Percentiles rank a stretch among this genome's conserved stretches.
Conservation (phyloP, 73 alveolate species). For the Stentor coeruleus region DNA sequence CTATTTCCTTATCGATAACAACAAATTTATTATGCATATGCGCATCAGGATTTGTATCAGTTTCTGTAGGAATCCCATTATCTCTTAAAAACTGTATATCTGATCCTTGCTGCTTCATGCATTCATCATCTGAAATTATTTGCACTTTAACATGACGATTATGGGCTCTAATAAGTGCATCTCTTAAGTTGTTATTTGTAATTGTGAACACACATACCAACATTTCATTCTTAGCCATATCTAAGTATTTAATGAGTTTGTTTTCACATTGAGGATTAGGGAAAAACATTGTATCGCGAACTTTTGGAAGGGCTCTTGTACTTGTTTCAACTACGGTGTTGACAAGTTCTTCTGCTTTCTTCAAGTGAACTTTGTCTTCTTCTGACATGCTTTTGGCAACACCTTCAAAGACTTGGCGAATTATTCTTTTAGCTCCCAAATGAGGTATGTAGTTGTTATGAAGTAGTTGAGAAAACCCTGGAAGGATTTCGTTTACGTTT, state of each 20-base stretch:
- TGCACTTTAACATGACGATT: constrained; percentile 72
- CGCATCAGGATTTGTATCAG: constrained; percentile 77
- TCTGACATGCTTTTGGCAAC: neutral
- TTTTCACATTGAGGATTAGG: constrained; percentile 59
- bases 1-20: constrained; percentile 81
- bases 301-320: constrained; percentile 43
- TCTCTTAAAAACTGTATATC: constrained; percentile 71
- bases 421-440: neutral
- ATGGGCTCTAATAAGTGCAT: constrained; percentile 75
- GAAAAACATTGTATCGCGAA: constrained; percentile 69
- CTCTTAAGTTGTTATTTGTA: constrained; percentile 82
- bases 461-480: neutral
- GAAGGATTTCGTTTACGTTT: neutral
- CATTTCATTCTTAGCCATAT: constrained; percentile 60
- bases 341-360: neutral
- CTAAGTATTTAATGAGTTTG: constrained; percentile 51
- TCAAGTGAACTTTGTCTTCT: neutral
- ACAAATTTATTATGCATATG: constrained; percentile 98
- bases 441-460: neutral
- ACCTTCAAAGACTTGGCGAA: neutral
- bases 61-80: constrained; percentile 78
- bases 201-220: constrained; percentile 92
- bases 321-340: neutral
- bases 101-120: constrained; percentile 73
- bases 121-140: constrained; percentile 94